Evolutionary conservation across 306 rosid genomes (phyloP).

Genomic region (Quercus cerris): DNA sequence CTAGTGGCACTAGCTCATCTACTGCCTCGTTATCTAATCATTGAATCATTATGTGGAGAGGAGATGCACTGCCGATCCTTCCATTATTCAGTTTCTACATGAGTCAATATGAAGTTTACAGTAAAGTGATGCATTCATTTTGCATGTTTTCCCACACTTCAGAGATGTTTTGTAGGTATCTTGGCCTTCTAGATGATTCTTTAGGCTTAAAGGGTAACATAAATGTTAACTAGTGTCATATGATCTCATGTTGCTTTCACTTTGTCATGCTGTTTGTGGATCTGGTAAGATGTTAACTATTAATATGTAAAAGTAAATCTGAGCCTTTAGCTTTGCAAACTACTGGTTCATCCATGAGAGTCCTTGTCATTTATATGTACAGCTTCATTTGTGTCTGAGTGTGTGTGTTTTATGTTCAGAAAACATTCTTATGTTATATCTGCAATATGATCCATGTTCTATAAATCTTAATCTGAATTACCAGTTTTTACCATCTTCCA

Average conservation of each 20-base stretch:
- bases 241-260: background rate
- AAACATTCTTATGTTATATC: background rate
- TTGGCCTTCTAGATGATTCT: background rate
- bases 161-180: background rate
- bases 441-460: background rate
- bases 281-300: background rate
- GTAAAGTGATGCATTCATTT: background rate
- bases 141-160: background rate
- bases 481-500: conserved; percentile 14
- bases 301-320: background rate
- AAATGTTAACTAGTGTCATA: background rate
- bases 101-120: background rate
- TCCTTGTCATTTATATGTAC: background rate
- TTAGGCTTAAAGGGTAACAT: background rate
- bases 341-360: background rate
- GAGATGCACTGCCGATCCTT: background rate
- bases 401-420: background rate
- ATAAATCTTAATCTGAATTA: background rate
- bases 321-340: background rate
- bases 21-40: background rate
- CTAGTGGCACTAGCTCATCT: background rate
- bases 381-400: background rate
- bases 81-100: background rate
- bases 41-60: background rate
- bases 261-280: background rate